Conservation (phyloP, 257 asterid species). For the Nicotiana benthamiana region DNA sequence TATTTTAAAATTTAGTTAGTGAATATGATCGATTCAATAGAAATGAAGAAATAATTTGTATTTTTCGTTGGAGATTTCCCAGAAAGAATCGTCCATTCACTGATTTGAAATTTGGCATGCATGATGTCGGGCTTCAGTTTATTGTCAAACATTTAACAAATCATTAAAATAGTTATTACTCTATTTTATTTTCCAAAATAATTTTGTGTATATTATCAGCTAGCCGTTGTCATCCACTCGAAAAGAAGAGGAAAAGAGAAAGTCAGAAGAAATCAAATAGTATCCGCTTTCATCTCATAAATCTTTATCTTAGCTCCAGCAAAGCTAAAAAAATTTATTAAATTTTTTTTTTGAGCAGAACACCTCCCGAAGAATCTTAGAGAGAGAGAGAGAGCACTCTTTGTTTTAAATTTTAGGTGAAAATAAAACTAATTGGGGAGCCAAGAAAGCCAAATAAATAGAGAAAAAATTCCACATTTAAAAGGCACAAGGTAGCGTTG, state of each 20-base stretch:
- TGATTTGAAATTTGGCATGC: too few species aligned
- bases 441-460: background rate
- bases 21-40: too few species aligned
- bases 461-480: background rate
- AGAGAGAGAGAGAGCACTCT: background rate
- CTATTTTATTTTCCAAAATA: too few species aligned
- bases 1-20: too few species aligned
- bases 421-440: background rate
- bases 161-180: too few species aligned
- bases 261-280: background rate
- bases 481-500: constrained; percentile 2
- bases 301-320: background rate
- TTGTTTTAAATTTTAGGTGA: background rate
- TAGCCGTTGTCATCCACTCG: background rate
- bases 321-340: background rate
- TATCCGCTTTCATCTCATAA: background rate
- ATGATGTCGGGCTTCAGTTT: too few species aligned
- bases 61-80: too few species aligned
- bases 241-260: background rate
- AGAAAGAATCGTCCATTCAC: too few species aligned
- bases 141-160: too few species aligned
- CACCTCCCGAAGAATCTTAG: background rate
- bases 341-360: background rate
- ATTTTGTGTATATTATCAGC: too few species aligned
- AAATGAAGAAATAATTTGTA: too few species aligned